Evolutionary conservation across 2,329 filamentous ascomycete species (phyloP).

Genomic region (Aureobasidium namibiae): DNA sequence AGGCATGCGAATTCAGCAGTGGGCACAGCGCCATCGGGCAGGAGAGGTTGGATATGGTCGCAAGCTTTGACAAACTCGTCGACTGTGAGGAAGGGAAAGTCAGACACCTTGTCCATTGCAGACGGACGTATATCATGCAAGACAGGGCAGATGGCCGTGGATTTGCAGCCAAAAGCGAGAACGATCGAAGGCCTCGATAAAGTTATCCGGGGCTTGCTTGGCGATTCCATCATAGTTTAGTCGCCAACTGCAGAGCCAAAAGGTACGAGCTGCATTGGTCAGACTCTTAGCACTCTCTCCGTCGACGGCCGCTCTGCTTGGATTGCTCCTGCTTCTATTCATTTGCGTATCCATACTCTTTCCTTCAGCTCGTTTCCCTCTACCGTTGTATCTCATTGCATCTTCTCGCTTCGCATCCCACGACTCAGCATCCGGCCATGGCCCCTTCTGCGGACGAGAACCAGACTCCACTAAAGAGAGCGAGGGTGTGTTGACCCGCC

Average conservation of each 20-base stretch:
- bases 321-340: not conserved
- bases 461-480: conserved; percentile 64
- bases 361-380: not conserved
- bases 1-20: not conserved
- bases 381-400: not conserved
- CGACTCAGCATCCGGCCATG: not conserved
- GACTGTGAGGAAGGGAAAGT: conserved; percentile 24
- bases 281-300: not conserved
- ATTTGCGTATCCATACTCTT: not conserved
- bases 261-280: not conserved
- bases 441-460: conserved; percentile 44
- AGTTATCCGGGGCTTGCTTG: conserved; percentile 7
- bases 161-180: not conserved
- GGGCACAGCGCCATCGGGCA: not conserved
- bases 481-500: conserved; percentile 50
- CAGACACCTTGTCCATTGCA: not conserved
- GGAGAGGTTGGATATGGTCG: conserved; percentile 20
- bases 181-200: not conserved
- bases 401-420: not conserved
- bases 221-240: not conserved
- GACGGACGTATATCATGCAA: not conserved
- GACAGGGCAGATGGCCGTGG: not conserved
- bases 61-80: conserved; percentile 26
- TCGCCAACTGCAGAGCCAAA: not conserved
- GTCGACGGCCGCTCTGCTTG: not conserved